Evolutionary conservation across 768 basidiomycete species (phyloP), one percentile per base, ranked within the genome.

Genomic region (Phanerochaete sordida): DNA sequence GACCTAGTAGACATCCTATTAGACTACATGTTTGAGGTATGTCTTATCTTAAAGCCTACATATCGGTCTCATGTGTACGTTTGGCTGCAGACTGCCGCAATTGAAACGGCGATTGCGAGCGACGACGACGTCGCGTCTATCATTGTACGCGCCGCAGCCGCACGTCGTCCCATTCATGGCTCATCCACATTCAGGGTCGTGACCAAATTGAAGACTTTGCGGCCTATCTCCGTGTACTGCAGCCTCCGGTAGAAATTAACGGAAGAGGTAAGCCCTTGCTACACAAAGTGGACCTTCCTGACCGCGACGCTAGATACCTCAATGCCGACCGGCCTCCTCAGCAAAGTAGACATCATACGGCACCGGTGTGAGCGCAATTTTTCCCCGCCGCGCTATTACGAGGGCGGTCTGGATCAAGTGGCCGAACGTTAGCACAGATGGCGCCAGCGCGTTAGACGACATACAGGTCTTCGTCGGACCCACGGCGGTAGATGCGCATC

Each of bases 1-100:
- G 39, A 43, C 19, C 39, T 16, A 4, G 4, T 68, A 1, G 65
- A 64, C 24, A 31, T 35, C 23, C 28, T 68, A 0, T 58, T 70
- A 0, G 63, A 70, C 44, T 70, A 70, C 39, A 68, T 70, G 13
- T 45, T 70, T 21, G 45, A 60, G 9, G 65, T 64, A 47, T 4
- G 60, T 43, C 31, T 11, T 2, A 16, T 4, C 13, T 16, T 15
- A 9, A 16, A 28, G n/a, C 27, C 28, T 13, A 35, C 28, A 43
- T n/a, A n/a, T n/a, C n/a, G n/a, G n/a, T n/a, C n/a, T n/a, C n/a
- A n/a, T n/a, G 13, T 15, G 12, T 39, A 35, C 45, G 8, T 43
- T 9, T 11, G 3, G 19, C 39, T 19, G 19, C 39, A 63, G 21
- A 23, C 26, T 44, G 49, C 64, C 7, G 48, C 60, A 15, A 62